phyloP scores from a whole-genome alignment of 1,284 basidiomycete genomes.

The Abortiporus biennis region DNA sequence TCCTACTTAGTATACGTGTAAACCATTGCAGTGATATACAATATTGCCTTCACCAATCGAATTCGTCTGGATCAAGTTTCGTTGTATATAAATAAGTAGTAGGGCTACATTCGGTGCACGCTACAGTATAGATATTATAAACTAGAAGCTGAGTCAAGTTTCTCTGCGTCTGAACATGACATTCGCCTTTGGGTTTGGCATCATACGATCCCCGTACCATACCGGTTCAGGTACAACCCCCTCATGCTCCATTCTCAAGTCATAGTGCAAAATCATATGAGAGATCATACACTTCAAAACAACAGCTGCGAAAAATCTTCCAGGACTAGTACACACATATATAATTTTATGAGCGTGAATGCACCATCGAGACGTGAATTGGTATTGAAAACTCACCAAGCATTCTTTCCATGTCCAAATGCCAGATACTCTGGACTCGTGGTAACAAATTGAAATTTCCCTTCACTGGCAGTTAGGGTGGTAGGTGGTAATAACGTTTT shows the following conservation, averaged over 20 bases:
- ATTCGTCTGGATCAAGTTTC: no score
- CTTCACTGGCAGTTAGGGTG: constrained; percentile 13
- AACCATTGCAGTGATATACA: no score
- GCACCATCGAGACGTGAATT: neutral
- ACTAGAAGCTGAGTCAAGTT: no score
- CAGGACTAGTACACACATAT: constrained; percentile 12
- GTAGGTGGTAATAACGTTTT: neutral
- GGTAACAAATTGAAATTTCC: constrained; percentile 7
- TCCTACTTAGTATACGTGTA: no score
- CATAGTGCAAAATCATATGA: constrained; percentile 19
- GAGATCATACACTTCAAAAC: constrained; percentile 21
- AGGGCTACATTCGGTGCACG: no score
- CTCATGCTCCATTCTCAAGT: constrained; percentile 15
- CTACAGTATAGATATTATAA: no score
- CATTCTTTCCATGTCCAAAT: constrained; percentile 21
- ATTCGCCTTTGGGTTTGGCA: constrained; percentile 2
- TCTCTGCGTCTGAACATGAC: constrained; percentile 2
- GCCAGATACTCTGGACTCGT: constrained; percentile 6
- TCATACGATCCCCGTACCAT: constrained; percentile 3
- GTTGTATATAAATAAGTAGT: no score
- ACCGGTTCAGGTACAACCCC: constrained; percentile 12
- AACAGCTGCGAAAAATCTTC: constrained; percentile 20
- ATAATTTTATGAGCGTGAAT: neutral
- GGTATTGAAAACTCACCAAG: constrained; percentile 18
- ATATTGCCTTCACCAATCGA: no score